phyloP scores from a whole-genome alignment of 2,329 filamentous ascomycete genomes.

The Monosporascus sp. region DNA sequence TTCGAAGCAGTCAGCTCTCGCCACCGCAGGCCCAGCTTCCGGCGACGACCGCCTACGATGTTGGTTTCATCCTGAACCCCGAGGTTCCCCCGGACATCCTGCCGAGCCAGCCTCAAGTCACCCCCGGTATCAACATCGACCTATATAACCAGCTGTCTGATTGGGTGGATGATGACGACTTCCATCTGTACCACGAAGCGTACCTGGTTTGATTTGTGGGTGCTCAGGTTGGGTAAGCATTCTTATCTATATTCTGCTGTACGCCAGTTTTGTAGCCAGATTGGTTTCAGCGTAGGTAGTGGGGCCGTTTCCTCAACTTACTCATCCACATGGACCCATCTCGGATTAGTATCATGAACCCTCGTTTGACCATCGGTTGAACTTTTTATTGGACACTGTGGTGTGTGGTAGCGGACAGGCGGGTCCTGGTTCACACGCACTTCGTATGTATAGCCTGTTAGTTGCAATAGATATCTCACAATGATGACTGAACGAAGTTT shows the following conservation, averaged over 20 bases:
- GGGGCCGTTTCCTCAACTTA: neutral
- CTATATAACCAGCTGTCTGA: slow-evolving; percentile 1
- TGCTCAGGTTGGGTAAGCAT: neutral
- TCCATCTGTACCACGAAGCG: slow-evolving; percentile 1
- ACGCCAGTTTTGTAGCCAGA: neutral
- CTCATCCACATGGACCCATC: neutral
- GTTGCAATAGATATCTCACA: too few species aligned
- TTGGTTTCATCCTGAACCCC: slow-evolving; percentile 10
- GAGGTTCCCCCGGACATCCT: neutral
- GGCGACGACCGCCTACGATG: slow-evolving; percentile 6
- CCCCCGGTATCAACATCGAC: neutral
- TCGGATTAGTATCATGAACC: too few species aligned
- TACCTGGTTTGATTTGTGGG: neutral
- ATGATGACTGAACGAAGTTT: too few species aligned
- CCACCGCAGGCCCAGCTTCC: neutral
- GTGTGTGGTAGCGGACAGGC: too few species aligned
- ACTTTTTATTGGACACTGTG: too few species aligned
- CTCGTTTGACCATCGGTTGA: too few species aligned
- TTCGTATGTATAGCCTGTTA: too few species aligned
- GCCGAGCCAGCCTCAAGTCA: neutral
- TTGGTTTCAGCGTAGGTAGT: neutral
- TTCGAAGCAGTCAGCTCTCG: neutral
- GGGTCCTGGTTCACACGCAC: too few species aligned
- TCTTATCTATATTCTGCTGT: neutral
- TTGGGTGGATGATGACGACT: slow-evolving; percentile 7